These are phyloP conservation scores for Kwoniella heveanensis DNA, from an alignment of 768 basidiomycete species.

Conservation along the genomic window DNA sequence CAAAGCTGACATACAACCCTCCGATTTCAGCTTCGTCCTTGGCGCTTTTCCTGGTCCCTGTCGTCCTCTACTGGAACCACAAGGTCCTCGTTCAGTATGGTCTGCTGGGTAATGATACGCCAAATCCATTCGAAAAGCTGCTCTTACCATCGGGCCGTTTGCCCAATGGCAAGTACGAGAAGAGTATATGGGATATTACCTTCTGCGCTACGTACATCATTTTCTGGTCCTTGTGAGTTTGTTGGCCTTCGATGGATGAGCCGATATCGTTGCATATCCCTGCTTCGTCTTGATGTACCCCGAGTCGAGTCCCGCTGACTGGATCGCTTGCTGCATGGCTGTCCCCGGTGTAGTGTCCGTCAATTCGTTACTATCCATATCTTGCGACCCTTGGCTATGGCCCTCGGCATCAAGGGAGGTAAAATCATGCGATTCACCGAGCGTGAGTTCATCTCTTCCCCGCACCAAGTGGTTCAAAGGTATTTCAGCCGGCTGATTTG, in stretches of 20 bases:
- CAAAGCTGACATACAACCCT: too few relatives aligned
- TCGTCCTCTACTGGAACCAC: slow-evolving; percentile 48
- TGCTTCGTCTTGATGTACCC: too few relatives aligned
- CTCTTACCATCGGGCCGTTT: slow-evolving; percentile 62
- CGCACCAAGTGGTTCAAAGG: background rate
- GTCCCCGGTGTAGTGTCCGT: slow-evolving; percentile 60
- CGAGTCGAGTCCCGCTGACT: too few relatives aligned
- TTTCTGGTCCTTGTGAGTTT: slow-evolving; percentile 72
- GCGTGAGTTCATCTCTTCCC: slow-evolving; percentile 57
- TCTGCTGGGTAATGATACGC: slow-evolving; percentile 46
- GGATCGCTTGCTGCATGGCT: too few relatives aligned
- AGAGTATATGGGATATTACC: slow-evolving; percentile 70
- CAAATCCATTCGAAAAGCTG: slow-evolving; percentile 74
- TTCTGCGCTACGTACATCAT: slow-evolving; percentile 84
- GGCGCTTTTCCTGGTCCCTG: slow-evolving; percentile 39
- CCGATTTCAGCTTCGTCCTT: slow-evolving; percentile 44
- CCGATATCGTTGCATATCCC: too few relatives aligned
- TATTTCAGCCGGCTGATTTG: too few relatives aligned
- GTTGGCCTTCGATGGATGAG: too few relatives aligned
- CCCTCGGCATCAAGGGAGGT: slow-evolving; percentile 68
- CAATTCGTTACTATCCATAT: slow-evolving; percentile 71
- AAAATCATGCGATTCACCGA: slow-evolving; percentile 88
- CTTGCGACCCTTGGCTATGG: slow-evolving; percentile 68
- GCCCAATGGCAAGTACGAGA: slow-evolving; percentile 61
- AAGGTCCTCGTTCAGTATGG: slow-evolving; percentile 59